Base-by-base conservation (phyloP, 2,329 filamentous ascomycete genomes). In the Colletotrichum sp. region DNA sequence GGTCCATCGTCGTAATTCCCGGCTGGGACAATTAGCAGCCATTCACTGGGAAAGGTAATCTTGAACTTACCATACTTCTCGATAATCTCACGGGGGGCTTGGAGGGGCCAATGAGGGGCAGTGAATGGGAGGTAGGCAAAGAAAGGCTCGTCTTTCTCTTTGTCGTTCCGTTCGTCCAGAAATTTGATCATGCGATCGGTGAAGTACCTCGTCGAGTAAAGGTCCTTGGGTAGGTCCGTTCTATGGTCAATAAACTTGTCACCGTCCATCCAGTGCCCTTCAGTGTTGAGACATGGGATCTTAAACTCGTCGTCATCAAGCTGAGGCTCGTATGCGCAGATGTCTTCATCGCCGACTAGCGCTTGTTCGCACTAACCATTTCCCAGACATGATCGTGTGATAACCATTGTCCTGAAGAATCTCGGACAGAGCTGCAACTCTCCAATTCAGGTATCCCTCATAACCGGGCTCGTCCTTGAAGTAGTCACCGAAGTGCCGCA, bases 91-190 rank as follows among this genome's bases (percentile, higher is more conserved):
- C 61, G 29, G 2, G 87, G 87, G 0, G 87, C 87, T 75, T 89
- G 87, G 4, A 90, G 80, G 0, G 87, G 87, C 87, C 87, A 89
- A 74, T 89, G 88, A 9, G 88, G 87, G 0, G 88, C 88, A 2
- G 87, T 87, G 78, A 87, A 89, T 1, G 88, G 86, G 6, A 87
- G 81, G 76, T 88, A 89, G 4, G 81, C 86, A 76, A 89, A 89
- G 80, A 89, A 89, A 0, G 87, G 83, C 57, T 76, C 51, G 3
- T 81, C 80, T 7, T 79, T 81, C n/a, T 82, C 78, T 5, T 78
- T 80, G 16, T 82, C 78, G n/a, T 84, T 81, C 80, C 84, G 83
- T 43, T 84, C 83, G 24, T 79, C 74, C 8, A 87, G 78, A 54
- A 86, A 86, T 27, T 82, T 73, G 18, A 86, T 77, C 81, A 87